A percentile compares a stretch with the other conserved stretches of the same genome.
Evolutionary conservation across 306 rosid species (phyloP).

Genomic region (Quercus suber): DNA sequence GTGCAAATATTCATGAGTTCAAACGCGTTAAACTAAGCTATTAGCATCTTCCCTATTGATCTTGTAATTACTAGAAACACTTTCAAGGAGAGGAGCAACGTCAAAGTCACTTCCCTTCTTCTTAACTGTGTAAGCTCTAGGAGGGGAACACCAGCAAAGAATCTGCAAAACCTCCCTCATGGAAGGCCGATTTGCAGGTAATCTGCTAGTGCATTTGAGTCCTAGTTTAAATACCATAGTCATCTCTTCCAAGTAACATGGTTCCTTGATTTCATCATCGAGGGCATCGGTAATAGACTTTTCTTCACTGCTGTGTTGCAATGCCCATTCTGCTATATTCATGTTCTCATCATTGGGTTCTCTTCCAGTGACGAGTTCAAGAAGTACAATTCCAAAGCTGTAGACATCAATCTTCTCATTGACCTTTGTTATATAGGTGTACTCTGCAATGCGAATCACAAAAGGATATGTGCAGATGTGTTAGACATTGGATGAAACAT

Average conservation of each 20-base stretch:
- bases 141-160: slow-evolving; percentile 43
- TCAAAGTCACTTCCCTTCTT: slow-evolving; percentile 46
- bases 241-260: slow-evolving; percentile 53
- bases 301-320: slow-evolving; percentile 50
- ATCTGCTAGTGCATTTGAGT: slow-evolving; percentile 61
- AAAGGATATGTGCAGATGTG: neutral
- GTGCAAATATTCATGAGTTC: neutral
- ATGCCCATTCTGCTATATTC: slow-evolving; percentile 75
- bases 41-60: slow-evolving; percentile 33
- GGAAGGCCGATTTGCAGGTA: slow-evolving; percentile 68
- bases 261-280: slow-evolving; percentile 55
- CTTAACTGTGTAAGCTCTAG: slow-evolving; percentile 21
- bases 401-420: slow-evolving; percentile 75
- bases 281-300: slow-evolving; percentile 45
- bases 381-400: slow-evolving; percentile 85
- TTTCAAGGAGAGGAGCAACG: slow-evolving; percentile 52
- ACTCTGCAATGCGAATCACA: slow-evolving; percentile 47
- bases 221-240: slow-evolving; percentile 65
- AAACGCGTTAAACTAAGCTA: slow-evolving; percentile 24
- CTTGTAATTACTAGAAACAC: slow-evolving; percentile 50
- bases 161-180: slow-evolving; percentile 63
- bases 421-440: slow-evolving; percentile 62
- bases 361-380: slow-evolving; percentile 80
- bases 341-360: slow-evolving; percentile 52
- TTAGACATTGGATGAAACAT: no score